phyloP scores from a whole-genome alignment of 768 basidiomycete genomes.

The Agaricus bisporus region DNA sequence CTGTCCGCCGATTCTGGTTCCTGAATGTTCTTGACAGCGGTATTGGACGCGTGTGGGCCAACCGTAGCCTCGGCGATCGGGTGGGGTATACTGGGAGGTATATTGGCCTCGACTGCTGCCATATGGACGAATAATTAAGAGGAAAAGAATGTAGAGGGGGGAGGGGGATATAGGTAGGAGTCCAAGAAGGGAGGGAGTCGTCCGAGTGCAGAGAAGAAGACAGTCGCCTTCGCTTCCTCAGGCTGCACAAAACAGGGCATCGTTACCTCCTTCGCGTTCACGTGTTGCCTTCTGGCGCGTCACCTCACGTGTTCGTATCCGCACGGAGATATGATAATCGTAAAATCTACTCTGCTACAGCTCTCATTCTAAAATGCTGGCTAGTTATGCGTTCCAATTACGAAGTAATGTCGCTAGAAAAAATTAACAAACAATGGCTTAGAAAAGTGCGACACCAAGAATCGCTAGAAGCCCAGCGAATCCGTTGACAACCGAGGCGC shows the following conservation, averaged over 20 bases:
- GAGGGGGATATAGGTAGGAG: not conserved
- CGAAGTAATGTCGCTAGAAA: too few species aligned
- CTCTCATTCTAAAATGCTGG: not conserved
- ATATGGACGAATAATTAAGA: constrained; percentile 11
- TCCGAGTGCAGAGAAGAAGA: constrained; percentile 1
- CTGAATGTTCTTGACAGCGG: not conserved
- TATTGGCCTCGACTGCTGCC: constrained; percentile 3
- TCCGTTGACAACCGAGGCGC: constrained; percentile 29
- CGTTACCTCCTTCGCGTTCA: constrained; percentile 7
- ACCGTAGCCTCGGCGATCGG: constrained; percentile 2
- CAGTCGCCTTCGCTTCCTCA: constrained; percentile 6
- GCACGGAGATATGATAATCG: not conserved
- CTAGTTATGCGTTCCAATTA: not conserved
- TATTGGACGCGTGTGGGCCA: constrained; percentile 3
- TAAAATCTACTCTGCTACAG: not conserved
- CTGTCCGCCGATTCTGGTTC: not conserved
- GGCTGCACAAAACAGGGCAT: constrained; percentile 6
- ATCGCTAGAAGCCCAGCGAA: constrained; percentile 46
- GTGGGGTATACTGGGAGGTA: not conserved
- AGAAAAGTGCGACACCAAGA: constrained; percentile 44
- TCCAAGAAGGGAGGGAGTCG: not conserved
- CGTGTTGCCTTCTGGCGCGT: constrained; percentile 4
- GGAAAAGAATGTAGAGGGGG: constrained; percentile 6
- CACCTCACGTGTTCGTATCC: constrained; percentile 3
- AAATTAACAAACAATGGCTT: constrained; percentile 9